Evolutionary conservation across 2,329 filamentous ascomycete genomes (phyloP).

Genomic region (Dichotomopilus funicola): DNA sequence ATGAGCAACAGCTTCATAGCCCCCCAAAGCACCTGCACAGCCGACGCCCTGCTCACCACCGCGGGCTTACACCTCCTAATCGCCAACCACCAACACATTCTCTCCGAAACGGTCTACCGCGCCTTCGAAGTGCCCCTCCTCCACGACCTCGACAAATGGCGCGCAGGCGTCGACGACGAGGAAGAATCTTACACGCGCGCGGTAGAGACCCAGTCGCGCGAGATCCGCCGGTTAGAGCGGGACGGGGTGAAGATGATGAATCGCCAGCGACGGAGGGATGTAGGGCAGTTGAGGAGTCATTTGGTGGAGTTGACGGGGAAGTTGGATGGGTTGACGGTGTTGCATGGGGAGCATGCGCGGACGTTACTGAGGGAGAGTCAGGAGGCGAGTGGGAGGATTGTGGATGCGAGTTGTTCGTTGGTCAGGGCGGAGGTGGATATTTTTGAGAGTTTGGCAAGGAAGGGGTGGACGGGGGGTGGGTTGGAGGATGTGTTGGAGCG

Average conservation of each 20-base stretch:
- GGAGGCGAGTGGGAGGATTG: constrained; percentile 55
- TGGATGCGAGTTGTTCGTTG: constrained; percentile 58
- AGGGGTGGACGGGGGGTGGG: constrained; percentile 62
- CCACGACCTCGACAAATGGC: constrained; percentile 63
- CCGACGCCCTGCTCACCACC: constrained; percentile 55
- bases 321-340: constrained; percentile 54
- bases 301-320: constrained; percentile 56
- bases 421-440: constrained; percentile 65
- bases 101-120: constrained; percentile 62
- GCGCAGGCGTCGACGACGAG: constrained; percentile 56
- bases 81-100: constrained; percentile 64
- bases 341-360: constrained; percentile 56
- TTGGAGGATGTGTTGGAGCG: constrained; percentile 60
- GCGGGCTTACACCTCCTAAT: constrained; percentile 61
- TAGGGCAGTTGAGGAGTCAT: constrained; percentile 55
- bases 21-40: constrained; percentile 46
- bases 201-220: constrained; percentile 48
- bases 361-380: constrained; percentile 56
- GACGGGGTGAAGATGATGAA: constrained; percentile 59
- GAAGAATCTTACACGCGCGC: constrained; percentile 53
- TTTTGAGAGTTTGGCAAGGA: constrained; percentile 59
- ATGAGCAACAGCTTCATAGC: constrained; percentile 43
- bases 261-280: constrained; percentile 50
- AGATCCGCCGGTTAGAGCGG: constrained; percentile 59
- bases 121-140: constrained; percentile 62